phyloP scores from a whole-genome alignment of 306 rosid genomes.

The Crataegus laevigata region DNA sequence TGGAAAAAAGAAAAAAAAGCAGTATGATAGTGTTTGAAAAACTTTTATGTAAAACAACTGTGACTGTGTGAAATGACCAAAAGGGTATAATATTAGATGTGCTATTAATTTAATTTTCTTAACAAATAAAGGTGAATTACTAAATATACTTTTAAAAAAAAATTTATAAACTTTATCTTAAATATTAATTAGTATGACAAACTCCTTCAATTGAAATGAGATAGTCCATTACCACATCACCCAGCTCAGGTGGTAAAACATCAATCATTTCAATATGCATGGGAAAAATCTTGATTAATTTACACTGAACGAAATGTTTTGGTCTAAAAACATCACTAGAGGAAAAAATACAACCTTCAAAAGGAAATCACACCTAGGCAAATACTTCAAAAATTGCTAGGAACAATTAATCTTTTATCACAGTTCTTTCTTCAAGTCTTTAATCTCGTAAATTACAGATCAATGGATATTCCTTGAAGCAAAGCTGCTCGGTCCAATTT shows the following conservation, averaged over 20 bases:
- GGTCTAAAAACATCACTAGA: neutral
- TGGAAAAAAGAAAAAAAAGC: too few relatives aligned
- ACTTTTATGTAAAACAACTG: too few relatives aligned
- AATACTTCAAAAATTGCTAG: neutral
- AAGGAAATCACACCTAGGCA: neutral
- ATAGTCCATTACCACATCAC: neutral
- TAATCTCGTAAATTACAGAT: neutral
- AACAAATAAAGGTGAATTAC: too few relatives aligned
- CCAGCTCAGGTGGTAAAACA: neutral
- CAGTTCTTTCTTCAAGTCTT: neutral
- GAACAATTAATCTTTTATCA: neutral
- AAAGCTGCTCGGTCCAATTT: constrained; percentile 84
- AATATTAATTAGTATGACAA: too few relatives aligned
- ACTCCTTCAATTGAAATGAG: neutral
- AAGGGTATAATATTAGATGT: too few relatives aligned
- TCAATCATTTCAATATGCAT: neutral
- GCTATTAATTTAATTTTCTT: too few relatives aligned
- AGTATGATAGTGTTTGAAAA: too few relatives aligned
- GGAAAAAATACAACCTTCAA: neutral
- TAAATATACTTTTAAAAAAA: too few relatives aligned
- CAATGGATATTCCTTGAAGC: constrained; percentile 92
- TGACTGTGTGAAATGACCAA: too few relatives aligned
- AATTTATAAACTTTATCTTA: too few relatives aligned
- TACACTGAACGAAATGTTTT: neutral
- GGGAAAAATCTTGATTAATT: neutral